These are phyloP conservation scores for Penstemon newberryi DNA, from an alignment of 257 asterid species.

Conservation along the genomic window DNA sequence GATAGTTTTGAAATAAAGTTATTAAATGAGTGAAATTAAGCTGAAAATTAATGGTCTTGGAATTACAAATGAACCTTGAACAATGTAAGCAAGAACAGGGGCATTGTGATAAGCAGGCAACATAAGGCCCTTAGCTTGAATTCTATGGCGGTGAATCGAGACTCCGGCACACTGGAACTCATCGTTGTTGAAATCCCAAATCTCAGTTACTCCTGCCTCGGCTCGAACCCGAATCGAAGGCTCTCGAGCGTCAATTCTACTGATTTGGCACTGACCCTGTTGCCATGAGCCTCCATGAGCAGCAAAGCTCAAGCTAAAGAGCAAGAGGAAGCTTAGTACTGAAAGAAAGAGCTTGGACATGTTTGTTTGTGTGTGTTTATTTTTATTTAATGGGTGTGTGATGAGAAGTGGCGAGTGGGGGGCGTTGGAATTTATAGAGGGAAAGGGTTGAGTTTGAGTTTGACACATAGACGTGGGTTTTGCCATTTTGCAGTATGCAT, in stretches of 20 bases:
- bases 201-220: conserved; percentile 59
- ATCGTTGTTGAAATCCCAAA: conserved; percentile 46
- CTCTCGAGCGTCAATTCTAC: conserved; percentile 42
- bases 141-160: conserved; percentile 44
- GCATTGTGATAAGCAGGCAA: conserved; percentile 55
- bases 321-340: conserved; percentile 28
- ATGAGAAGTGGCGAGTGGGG: conserved; percentile 38
- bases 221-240: conserved; percentile 39
- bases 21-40: too few relatives aligned
- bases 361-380: background rate
- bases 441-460: background rate
- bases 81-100: conserved; percentile 46
- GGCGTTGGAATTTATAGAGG: conserved; percentile 35
- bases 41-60: background rate
- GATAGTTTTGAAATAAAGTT: too few relatives aligned
- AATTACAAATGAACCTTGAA: conserved; percentile 37
- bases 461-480: conserved; percentile 38
- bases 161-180: conserved; percentile 72
- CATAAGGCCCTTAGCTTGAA: conserved; percentile 42
- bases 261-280: conserved; percentile 48
- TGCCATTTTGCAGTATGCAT: conserved; percentile 70
- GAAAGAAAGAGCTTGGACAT: conserved; percentile 33
- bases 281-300: conserved; percentile 28
- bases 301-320: conserved; percentile 28
- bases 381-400: background rate